These are phyloP conservation scores for Ilex asprella DNA, from an alignment of 257 asterid species.

Conservation along the genomic window DNA sequence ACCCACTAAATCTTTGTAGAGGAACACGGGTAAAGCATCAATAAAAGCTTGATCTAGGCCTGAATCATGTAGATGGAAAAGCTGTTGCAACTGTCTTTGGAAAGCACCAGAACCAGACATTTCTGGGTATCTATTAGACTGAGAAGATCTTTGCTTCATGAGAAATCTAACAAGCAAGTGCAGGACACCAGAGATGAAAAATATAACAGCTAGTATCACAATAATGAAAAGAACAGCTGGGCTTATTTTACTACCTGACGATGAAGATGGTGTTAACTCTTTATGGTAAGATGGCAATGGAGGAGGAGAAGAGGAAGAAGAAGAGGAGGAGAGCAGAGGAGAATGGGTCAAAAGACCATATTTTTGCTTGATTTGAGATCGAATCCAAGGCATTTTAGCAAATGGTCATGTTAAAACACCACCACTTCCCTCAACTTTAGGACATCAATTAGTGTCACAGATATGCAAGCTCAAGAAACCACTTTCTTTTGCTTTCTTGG, in stretches of 20 bases:
- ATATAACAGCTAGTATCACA: constrained; percentile 43
- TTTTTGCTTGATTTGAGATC: constrained; percentile 13
- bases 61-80: constrained; percentile 74
- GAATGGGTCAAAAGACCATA: constrained; percentile 36
- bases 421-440: neutral
- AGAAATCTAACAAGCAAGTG: constrained; percentile 58
- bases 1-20: constrained; percentile 68
- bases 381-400: constrained; percentile 54
- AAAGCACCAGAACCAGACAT: constrained; percentile 46
- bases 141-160: constrained; percentile 35
- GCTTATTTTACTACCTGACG: constrained; percentile 63
- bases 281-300: constrained; percentile 6
- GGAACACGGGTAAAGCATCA: constrained; percentile 77
- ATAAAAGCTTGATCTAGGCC: constrained; percentile 76
- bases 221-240: constrained; percentile 51
- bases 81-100: constrained; percentile 81
- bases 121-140: constrained; percentile 31
- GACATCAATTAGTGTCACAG: no score
- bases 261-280: constrained; percentile 15
- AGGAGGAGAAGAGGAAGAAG: neutral
- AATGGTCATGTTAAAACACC: constrained; percentile 23
- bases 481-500: no score
- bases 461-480: no score
- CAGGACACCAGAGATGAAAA: constrained; percentile 56
- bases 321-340: neutral